A percentile compares a stretch with the other conserved stretches of the same genome.
These are phyloP conservation scores for Vigna mungo DNA, from an alignment of 306 rosid genomes.

Conservation along the genomic window DNA sequence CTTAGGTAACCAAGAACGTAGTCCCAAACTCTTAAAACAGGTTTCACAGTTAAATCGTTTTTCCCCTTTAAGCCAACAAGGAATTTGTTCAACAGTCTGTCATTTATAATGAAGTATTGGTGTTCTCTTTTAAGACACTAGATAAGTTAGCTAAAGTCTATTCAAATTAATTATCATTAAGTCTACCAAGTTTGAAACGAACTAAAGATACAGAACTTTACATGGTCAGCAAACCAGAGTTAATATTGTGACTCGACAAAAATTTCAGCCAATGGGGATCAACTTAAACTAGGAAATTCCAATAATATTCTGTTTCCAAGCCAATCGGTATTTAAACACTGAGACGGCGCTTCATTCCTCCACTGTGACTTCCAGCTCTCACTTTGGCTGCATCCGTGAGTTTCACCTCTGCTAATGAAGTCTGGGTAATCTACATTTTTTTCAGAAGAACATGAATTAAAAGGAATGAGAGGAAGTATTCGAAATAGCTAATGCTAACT, in stretches of 20 bases:
- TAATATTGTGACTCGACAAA: not conserved
- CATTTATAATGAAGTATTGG: not conserved
- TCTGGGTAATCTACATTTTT: constrained; percentile 59
- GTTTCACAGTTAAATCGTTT: not conserved
- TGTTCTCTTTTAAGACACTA: constrained; percentile 9
- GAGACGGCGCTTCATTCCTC: constrained; percentile 95
- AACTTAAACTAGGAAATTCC: constrained; percentile 14
- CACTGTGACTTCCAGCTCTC: constrained; percentile 90
- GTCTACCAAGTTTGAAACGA: not conserved
- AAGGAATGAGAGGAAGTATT: constrained; percentile 18
- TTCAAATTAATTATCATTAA: constrained; percentile 17
- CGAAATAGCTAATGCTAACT: constrained; percentile 5
- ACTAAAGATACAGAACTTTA: constrained; percentile 1
- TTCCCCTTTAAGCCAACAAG: not conserved
- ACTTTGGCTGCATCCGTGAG: constrained; percentile 75
- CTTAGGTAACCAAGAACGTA: not conserved
- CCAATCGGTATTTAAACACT: constrained; percentile 50
- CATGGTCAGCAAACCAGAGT: constrained; percentile 17
- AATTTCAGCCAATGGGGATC: not conserved
- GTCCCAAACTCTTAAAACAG: constrained; percentile 14
- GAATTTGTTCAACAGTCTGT: not conserved
- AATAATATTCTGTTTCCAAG: not conserved
- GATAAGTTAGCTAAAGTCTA: constrained; percentile 6
- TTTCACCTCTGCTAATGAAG: constrained; percentile 76
- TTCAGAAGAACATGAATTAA: constrained; percentile 38